phyloP scores from a whole-genome alignment of 2,329 filamentous ascomycete species.

The Fusarium vanettenii region DNA sequence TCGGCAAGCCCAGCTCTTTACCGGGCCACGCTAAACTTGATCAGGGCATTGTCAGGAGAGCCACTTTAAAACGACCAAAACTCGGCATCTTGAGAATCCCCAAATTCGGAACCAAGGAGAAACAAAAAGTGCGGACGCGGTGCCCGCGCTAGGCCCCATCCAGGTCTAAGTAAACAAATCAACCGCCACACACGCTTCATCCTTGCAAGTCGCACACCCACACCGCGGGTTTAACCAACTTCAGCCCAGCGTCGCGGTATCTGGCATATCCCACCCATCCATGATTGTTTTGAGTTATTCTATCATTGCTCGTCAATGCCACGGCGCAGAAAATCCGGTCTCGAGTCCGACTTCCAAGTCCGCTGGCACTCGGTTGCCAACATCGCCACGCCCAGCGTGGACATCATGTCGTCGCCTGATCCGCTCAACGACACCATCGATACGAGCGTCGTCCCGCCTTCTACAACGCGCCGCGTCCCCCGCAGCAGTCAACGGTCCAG shows the following conservation, averaged over 20 bases:
- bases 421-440: constrained; percentile 57
- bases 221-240: constrained; percentile 26
- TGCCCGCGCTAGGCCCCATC: constrained; percentile 35
- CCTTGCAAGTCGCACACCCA: constrained; percentile 33
- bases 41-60: constrained; percentile 22
- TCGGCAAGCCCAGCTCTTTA: constrained; percentile 12
- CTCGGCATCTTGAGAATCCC: constrained; percentile 12
- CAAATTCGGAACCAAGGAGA: constrained; percentile 36
- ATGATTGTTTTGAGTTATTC: constrained; percentile 16
- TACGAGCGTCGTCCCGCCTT: constrained; percentile 49
- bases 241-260: constrained; percentile 9
- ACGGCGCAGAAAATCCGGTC: constrained; percentile 41
- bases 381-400: constrained; percentile 53
- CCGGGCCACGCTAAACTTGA: constrained; percentile 6
- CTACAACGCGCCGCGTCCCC: constrained; percentile 55
- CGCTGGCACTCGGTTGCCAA: constrained; percentile 52
- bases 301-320: constrained; percentile 44
- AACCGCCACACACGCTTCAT: constrained; percentile 24
- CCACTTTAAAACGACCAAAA: constrained; percentile 1
- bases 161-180: constrained; percentile 47
- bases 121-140: constrained; percentile 36
- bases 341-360: constrained; percentile 44
- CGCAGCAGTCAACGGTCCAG: constrained; percentile 58
- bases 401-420: constrained; percentile 63
- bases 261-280: constrained; percentile 37